Conservation (phyloP, 805 yeast genomes). For the Wickerhamiella shivajii region DNA sequence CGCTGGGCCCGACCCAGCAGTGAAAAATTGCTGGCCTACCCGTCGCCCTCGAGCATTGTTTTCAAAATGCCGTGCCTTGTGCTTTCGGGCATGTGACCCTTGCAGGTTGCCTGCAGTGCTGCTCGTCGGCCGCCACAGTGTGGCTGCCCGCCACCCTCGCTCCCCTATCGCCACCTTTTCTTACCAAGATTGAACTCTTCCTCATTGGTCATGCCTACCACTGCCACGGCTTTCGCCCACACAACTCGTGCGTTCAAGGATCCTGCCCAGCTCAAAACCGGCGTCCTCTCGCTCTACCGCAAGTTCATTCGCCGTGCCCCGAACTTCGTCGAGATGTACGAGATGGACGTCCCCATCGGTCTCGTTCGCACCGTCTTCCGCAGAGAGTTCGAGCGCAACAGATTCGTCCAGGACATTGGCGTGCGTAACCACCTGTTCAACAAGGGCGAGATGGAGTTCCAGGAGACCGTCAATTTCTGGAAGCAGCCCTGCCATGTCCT, state of each 20-base stretch:
- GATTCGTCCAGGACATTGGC: constrained; percentile 53
- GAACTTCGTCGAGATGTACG: constrained; percentile 31
- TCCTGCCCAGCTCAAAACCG: constrained; percentile 42
- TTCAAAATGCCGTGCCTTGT: too few relatives aligned
- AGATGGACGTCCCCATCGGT: constrained; percentile 48
- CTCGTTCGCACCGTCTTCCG: constrained; percentile 69
- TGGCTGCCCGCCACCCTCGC: too few relatives aligned
- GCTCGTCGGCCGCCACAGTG: too few relatives aligned
- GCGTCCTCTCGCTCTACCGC: constrained; percentile 61
- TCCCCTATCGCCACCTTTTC: too few relatives aligned
- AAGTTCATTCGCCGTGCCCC: constrained; percentile 39
- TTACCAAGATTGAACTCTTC: too few relatives aligned
- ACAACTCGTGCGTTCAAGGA: constrained; percentile 54
- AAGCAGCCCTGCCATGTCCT: constrained; percentile 75
- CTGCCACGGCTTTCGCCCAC: constrained; percentile 74
- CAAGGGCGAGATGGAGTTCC: constrained; percentile 85
- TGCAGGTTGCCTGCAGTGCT: too few relatives aligned
- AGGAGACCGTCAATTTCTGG: constrained; percentile 80
- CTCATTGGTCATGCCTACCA: constrained; percentile 55
- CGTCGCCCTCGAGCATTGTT: too few relatives aligned
- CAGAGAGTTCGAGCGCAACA: constrained; percentile 78
- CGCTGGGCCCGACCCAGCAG: too few relatives aligned
- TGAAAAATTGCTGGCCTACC: too few relatives aligned
- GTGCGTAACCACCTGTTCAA: constrained; percentile 55
- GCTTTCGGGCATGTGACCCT: too few relatives aligned